Conservation (phyloP, 805 yeast genomes). For the Millerago galiae region DNA sequence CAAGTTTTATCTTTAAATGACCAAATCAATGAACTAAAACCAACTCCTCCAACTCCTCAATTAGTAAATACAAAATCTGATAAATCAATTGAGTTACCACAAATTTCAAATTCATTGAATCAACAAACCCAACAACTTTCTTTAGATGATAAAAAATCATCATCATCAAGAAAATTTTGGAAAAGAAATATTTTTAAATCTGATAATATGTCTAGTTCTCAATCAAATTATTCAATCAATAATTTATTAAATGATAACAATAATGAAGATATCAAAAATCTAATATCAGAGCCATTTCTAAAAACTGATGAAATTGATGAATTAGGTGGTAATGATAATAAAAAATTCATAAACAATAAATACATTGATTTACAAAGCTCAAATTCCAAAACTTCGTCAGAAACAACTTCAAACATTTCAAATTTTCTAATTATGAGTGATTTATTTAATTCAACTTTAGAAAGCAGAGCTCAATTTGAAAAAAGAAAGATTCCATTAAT, state of each 20-base stretch:
- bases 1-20: conserved; percentile 35
- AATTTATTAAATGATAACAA: conserved; percentile 13
- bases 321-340: conserved; percentile 30
- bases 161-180: conserved; percentile 27
- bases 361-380: conserved; percentile 6
- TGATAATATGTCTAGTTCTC: conserved; percentile 16
- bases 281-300: conserved; percentile 31
- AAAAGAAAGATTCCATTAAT: conserved; percentile 60
- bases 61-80: background rate
- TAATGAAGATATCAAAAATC: conserved; percentile 17
- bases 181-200: conserved; percentile 19
- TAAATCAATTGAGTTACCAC: background rate
- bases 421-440: conserved; percentile 15
- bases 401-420: background rate
- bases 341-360: conserved; percentile 20
- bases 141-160: background rate
- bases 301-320: conserved; percentile 27
- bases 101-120: conserved; percentile 2
- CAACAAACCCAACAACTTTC: conserved; percentile 8
- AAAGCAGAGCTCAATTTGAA: conserved; percentile 58
- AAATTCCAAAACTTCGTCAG: conserved; percentile 5
- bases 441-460: conserved; percentile 43
- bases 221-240: conserved; percentile 16
- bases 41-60: background rate
- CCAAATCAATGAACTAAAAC: conserved; percentile 18